Evolutionary conservation across 2,329 filamentous ascomycete genomes (phyloP), one percentile per base, ranked within the genome.

Genomic region (Aspergillus amoenus): DNA sequence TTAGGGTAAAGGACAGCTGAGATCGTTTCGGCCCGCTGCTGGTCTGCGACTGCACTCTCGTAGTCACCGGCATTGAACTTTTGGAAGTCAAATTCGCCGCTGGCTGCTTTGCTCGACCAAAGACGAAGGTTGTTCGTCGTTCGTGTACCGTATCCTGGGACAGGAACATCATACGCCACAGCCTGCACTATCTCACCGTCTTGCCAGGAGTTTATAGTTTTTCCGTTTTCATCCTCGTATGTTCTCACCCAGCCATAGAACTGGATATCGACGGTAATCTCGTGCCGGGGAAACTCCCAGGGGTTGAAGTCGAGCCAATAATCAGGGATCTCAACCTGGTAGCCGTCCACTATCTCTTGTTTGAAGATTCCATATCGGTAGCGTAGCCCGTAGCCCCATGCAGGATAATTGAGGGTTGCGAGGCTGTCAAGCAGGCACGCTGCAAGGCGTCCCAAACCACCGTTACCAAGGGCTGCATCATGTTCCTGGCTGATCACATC

Each of bases 271-370:
- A 99, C 93, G 2, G 89, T 93, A 60, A 99, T 90, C 72, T 99
- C 94, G 74, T 97, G 91, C 64, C 94, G 85, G 42, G 93, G 92
- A 70, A 97, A 99, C 73, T 99, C 94, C 94, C 94, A 99, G 0
- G 94, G 94, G 76, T 99, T 99, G 77, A 97, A 97, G 73, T 97
- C 94, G 53, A 99, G 85, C 94, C 94, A 99, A 78, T 99, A 97
- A 74, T 99, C 94, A 18, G 94, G 94, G 58, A 97, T 90, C 72
- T 99, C 94, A 63, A 99, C 92, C 76, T 99, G 94, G 74, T 97
- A 99, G 57, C 94, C 94, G 70, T 97, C 90, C 59, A 97, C 88
- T 68, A 99, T 97, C 79, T 97, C 94, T 80, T 99, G 94, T 81
- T 97, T 97, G 86, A 99, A 99, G 74, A 99, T 99, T 72, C 90